These are phyloP conservation scores for Torulaspora delbrueckii DNA, from an alignment of 805 yeast genomes.

Conservation along the genomic window DNA sequence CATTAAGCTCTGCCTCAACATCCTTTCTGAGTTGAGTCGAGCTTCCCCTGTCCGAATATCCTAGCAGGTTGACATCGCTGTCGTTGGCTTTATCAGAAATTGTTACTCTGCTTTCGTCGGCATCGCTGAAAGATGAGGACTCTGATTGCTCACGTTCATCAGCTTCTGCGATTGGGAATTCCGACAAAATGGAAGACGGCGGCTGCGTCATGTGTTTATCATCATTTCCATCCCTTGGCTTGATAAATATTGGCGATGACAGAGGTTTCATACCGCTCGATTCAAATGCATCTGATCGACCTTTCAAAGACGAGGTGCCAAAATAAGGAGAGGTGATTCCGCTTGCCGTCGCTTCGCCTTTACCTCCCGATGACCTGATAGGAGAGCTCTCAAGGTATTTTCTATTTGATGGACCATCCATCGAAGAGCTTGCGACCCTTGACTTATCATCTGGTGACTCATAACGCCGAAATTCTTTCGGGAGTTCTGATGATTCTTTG, in stretches of 20 bases:
- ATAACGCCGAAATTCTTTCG: background rate
- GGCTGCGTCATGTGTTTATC: background rate
- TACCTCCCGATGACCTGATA: background rate
- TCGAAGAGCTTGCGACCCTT: background rate
- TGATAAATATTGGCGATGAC: background rate
- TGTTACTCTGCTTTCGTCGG: slow-evolving; percentile 1
- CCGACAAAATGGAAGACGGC: background rate
- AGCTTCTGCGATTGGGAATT: background rate
- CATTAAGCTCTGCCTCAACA: slow-evolving; percentile 8
- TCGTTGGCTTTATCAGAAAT: slow-evolving; percentile 23
- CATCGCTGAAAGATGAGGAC: background rate
- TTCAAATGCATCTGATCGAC: slow-evolving; percentile 4
- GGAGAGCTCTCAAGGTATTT: slow-evolving; percentile 20
- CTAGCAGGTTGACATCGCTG: slow-evolving; percentile 23
- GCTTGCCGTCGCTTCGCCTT: background rate
- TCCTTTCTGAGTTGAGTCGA: slow-evolving; percentile 5
- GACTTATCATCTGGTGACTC: background rate
- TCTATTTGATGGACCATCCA: background rate
- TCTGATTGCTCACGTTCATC: background rate
- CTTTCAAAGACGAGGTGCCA: slow-evolving; percentile 9
- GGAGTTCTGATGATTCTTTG: background rate
- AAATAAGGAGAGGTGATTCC: slow-evolving; percentile 15
- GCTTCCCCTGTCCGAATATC: slow-evolving; percentile 3
- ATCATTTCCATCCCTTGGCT: background rate
- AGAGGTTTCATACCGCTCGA: background rate